Evolutionary conservation across 2,329 filamentous ascomycete genomes (phyloP), one percentile per base, ranked within the genome.

Genomic region (Claviceps capensis): DNA sequence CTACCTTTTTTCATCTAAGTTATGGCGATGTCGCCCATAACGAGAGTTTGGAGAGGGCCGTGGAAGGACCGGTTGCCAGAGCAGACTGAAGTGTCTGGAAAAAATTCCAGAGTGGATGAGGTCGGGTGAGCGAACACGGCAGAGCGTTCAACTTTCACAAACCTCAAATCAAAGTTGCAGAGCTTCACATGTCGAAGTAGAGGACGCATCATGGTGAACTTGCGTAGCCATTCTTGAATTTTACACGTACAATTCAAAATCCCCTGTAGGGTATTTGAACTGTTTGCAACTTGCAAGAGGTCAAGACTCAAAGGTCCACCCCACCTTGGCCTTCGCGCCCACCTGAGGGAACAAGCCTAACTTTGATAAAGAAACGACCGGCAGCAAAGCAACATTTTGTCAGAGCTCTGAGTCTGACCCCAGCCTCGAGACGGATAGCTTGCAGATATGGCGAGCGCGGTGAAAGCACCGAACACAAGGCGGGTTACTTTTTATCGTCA

Each of bases 371-470:
- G 60, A 65, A 63, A 61, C 61, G 60, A 58, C 56, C 48, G 54
- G 56, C 56, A 11, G 58, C 61, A 59, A 59, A 62, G 26, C 61
- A 61, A 63, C 60, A 48, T 56, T 56, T 56, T 44, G 52, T 52
- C 56, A 53, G 53, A 62, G 58, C 57, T 61, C 54, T 51, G 54
- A 54, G 57, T 52, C 56, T 54, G 50, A 57, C 52, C 52, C 52
- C 9, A 55, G 54, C 56, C 52, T 53, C 50, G 53, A 46, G 56
- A 51, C 53, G 56, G 50, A 49, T 53, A 58, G 59, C 51, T 51
- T 55, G 56, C 56, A 46, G 66, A 55, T 13, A 73, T 73, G 70
- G 67, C 69, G 43, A 69, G 63, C 59, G 64, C 68, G 63, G 69
- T 62, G 51, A 73, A 72, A 57, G 63, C 64, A 53, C 52, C 60